Evolutionary conservation across 306 rosid species (phyloP).

Genomic region (Cicer arietinum): DNA sequence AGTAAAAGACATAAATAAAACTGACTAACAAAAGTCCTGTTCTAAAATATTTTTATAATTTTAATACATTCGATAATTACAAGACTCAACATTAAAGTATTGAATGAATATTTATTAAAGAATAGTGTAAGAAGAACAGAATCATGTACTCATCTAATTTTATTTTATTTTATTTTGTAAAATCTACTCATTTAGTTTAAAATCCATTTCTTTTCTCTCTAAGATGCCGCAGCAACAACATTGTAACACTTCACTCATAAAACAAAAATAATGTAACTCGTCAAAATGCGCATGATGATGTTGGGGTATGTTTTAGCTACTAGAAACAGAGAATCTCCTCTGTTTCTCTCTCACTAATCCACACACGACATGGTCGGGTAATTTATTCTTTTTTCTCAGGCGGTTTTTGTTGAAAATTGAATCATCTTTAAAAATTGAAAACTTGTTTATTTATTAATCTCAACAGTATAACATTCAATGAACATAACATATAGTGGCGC

Average conservation of each 20-base stretch:
- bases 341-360: background rate
- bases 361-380: conserved; percentile 40
- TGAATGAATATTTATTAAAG: too few species aligned
- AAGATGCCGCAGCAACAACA: background rate
- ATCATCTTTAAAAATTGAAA: background rate
- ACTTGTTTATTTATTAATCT: conserved; percentile 11
- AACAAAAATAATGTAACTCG: background rate
- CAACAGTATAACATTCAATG: conserved; percentile 1
- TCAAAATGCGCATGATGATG: conserved; percentile 43
- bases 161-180: too few species aligned
- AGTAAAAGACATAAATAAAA: too few species aligned
- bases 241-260: background rate
- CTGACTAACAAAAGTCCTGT: too few species aligned
- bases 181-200: too few species aligned
- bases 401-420: conserved; percentile 44
- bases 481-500: conserved; percentile 25
- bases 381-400: conserved; percentile 30
- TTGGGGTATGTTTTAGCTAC: conserved; percentile 33
- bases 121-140: too few species aligned
- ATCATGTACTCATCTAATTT: too few species aligned
- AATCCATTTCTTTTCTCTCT: too few species aligned
- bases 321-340: conserved; percentile 20
- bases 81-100: too few species aligned
- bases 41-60: too few species aligned
- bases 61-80: too few species aligned